Percentiles rank a stretch among this genome's conserved stretches.
Conservation (phyloP, 805 yeast genomes). For the Kodamaea nitidulidarum region DNA sequence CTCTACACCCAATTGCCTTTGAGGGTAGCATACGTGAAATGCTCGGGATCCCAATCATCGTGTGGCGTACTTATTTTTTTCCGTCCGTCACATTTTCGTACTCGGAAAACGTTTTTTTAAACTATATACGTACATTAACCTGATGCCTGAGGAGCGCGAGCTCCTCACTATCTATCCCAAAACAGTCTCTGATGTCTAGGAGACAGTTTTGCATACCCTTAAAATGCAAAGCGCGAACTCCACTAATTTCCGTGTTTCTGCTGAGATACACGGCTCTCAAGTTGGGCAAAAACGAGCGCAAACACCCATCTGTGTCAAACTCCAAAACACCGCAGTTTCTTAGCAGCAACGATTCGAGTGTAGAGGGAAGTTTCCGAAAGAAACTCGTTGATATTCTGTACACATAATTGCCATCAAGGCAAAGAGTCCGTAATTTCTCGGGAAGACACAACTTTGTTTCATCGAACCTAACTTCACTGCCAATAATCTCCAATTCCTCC, state of each 20-base stretch:
- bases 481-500: conserved; percentile 12
- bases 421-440: conserved; percentile 17
- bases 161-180: not conserved
- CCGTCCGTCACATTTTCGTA: not conserved
- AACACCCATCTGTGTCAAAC: not conserved
- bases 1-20: not conserved
- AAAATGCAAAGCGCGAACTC: not conserved
- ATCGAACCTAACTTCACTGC: conserved; percentile 13
- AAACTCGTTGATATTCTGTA: conserved; percentile 16
- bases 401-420: conserved; percentile 25
- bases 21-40: not conserved
- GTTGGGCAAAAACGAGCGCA: conserved; percentile 8
- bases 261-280: conserved; percentile 15
- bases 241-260: conserved; percentile 11
- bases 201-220: not conserved
- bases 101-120: not conserved
- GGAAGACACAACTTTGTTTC: conserved; percentile 22
- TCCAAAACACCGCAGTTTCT: not conserved
- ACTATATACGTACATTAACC: not conserved
- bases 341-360: conserved; percentile 23
- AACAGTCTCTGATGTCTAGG: not conserved
- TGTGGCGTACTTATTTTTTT: not conserved
- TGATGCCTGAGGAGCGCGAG: not conserved
- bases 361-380: conserved; percentile 24
- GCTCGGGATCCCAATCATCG: conserved; percentile 2